Evolutionary conservation across 805 yeast genomes (phyloP), one percentile per base, ranked within the genome.

Genomic region (Wickerhamomyces bisporus): DNA sequence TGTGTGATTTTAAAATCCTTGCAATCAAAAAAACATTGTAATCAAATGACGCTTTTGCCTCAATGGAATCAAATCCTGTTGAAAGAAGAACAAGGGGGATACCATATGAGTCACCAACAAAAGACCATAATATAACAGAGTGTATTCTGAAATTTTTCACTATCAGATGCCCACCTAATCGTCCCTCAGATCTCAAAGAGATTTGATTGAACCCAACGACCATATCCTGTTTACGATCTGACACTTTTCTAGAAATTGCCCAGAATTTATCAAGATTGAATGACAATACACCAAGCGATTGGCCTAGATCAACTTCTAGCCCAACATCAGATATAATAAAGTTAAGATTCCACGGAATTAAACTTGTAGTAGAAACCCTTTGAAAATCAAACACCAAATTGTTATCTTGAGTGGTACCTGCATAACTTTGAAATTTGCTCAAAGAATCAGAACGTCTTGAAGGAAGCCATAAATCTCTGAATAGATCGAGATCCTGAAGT

Each of bases 11-110:
- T 6, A 65, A 59, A 16, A 82, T 57, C 13, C 70, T 68, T 3
- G 79, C 75, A 32, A 91, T 73, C 25, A 86, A 72, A 57, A 93
- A 88, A 14, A 86, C 76, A 54, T 91, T 96, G 56, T 79, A 87
- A 55, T 93, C 98, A 50, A 91, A 78, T 0, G 88, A 79, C 5
- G 80, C 62, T 50, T 82, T 83, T 3, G 75, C 50, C 20, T 79
- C 77, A 16, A 86, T 49, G 4, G 68, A 62, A 2, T 66, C 77
- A 24, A 87, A 55, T 0, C 81, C 79, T 4, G 77, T 65, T 0
- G 81, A 68, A 3, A 83, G 54, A 17, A 79, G 69, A 3, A 91
- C 80, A 41, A 85, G 57, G 0, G 98, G 97, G 9, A 81, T 64
- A 30, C 66, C 75, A 21, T 70, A 59, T 5, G 63, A 53, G 4